A percentile compares a stretch with the other conserved stretches of the same genome.
These are phyloP conservation scores for Candida sp. DNA, from an alignment of 1,139 yeast species.

Conservation along the genomic window DNA sequence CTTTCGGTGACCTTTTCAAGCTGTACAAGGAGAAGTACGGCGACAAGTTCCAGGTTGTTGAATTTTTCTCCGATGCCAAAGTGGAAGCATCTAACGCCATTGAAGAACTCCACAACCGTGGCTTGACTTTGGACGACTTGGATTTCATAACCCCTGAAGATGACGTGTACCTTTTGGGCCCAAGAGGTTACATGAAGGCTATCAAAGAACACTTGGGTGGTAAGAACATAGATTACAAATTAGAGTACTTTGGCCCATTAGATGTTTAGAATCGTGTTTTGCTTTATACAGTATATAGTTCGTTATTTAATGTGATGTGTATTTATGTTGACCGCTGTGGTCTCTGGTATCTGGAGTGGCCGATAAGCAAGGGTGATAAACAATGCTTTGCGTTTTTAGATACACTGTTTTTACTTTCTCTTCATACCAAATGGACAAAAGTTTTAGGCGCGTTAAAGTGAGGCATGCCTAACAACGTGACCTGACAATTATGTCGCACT, in stretches of 20 bases:
- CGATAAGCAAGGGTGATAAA: too few relatives aligned
- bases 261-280: conserved; percentile 5
- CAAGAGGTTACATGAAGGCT: conserved; percentile 34
- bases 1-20: conserved; percentile 30
- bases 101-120: conserved; percentile 8
- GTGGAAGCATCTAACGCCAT: conserved; percentile 9
- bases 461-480: too few relatives aligned
- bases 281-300: neutral
- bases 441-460: too few relatives aligned
- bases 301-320: neutral
- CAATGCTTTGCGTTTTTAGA: too few relatives aligned
- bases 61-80: conserved; percentile 21
- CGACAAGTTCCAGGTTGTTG: conserved; percentile 22
- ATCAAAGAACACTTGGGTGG: conserved; percentile 20
- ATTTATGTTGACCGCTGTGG: too few relatives aligned
- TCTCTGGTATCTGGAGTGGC: too few relatives aligned
- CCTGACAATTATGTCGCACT: too few relatives aligned
- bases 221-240: conserved; percentile 14
- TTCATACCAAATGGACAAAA: too few relatives aligned
- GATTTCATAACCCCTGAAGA: conserved; percentile 17
- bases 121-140: conserved; percentile 17
- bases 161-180: conserved; percentile 39
- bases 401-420: too few relatives aligned
- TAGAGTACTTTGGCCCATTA: conserved; percentile 18
- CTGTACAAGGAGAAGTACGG: conserved; percentile 19